Percentiles rank a stretch among this genome's conserved stretches.
Conservation (phyloP, 768 basidiomycete species). For the Butyriboletus loyo region DNA sequence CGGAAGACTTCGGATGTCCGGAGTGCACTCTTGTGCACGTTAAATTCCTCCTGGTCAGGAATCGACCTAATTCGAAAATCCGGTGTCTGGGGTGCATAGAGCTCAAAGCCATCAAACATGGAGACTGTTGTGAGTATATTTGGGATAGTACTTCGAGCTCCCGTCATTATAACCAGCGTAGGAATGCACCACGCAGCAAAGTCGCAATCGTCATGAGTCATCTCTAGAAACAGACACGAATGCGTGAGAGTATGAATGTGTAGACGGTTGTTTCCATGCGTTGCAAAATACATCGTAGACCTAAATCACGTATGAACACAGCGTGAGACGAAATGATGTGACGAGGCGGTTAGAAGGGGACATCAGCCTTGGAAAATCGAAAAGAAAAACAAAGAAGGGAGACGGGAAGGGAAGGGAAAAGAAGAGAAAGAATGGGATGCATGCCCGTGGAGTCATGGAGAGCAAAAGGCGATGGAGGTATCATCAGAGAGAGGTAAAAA, state of each 20-base stretch:
- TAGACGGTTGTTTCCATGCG: slow-evolving; percentile 31
- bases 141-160: background rate
- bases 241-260: slow-evolving; percentile 8
- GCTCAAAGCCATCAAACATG: slow-evolving; percentile 24
- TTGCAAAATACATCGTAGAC: slow-evolving; percentile 39
- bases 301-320: slow-evolving; percentile 41
- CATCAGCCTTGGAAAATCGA: slow-evolving; percentile 32
- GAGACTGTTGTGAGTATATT: background rate
- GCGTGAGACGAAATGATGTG: slow-evolving; percentile 35
- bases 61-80: slow-evolving; percentile 57
- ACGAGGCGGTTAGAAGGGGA: slow-evolving; percentile 27
- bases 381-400: slow-evolving; percentile 18
- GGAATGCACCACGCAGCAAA: slow-evolving; percentile 1
- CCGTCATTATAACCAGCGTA: slow-evolving; percentile 10
- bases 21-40: slow-evolving; percentile 48
- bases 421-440: slow-evolving; percentile 18
- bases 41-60: slow-evolving; percentile 48
- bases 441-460: slow-evolving; percentile 26
- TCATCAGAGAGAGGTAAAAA: slow-evolving; percentile 75
- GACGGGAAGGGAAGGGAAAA: slow-evolving; percentile 15
- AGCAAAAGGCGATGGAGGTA: slow-evolving; percentile 54
- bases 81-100: slow-evolving; percentile 43
- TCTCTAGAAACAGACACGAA: background rate
- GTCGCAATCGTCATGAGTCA: slow-evolving; percentile 12
- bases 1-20: slow-evolving; percentile 61